phyloP scores from a whole-genome alignment of 169 alveolate genomes.

The Besnoitia besnoiti region DNA sequence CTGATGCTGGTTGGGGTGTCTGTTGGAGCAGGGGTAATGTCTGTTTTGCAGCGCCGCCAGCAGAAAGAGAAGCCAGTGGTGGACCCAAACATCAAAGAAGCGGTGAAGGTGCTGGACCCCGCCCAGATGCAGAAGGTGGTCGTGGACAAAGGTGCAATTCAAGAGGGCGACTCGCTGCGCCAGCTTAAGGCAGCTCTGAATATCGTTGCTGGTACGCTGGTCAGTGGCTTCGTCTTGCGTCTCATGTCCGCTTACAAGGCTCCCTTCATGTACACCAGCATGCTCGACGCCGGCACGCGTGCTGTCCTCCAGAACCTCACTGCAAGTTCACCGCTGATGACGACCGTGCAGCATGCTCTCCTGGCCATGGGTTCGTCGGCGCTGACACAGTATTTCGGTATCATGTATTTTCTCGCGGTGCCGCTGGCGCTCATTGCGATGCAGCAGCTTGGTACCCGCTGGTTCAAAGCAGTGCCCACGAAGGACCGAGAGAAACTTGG shows the following conservation, averaged over 20 bases:
- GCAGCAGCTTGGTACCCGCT: background rate
- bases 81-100: background rate
- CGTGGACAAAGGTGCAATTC: background rate
- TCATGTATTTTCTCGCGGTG: background rate
- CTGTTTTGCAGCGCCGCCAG: background rate
- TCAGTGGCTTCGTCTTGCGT: background rate
- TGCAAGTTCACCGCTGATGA: background rate
- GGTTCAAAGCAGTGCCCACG: background rate
- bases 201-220: background rate
- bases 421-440: background rate
- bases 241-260: background rate
- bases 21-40: background rate
- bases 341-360: background rate
- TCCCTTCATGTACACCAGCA: background rate
- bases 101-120: background rate
- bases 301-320: background rate
- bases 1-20: background rate
- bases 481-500: background rate
- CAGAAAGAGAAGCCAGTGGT: background rate
- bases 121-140: background rate
- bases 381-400: background rate
- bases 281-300: background rate
- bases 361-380: slow-evolving; percentile 1
- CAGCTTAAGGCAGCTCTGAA: background rate
- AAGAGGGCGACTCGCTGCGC: background rate